These are phyloP conservation scores for Penicillium paxilli DNA, from an alignment of 495 filamentous ascomycete genomes.

Conservation along the genomic window DNA sequence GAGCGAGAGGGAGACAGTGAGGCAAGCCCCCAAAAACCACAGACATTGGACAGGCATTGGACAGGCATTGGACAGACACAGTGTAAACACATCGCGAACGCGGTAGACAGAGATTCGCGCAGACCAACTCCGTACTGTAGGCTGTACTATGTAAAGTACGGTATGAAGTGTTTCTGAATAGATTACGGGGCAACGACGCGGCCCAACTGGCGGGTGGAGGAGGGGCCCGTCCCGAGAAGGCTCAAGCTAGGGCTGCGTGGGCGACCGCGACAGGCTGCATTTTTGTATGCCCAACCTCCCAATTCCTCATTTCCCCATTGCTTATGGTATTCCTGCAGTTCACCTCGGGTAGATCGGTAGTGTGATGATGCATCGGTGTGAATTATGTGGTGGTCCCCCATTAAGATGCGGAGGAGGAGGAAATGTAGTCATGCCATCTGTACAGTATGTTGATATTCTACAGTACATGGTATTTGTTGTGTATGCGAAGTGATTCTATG, in stretches of 20 bases:
- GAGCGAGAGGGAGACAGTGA: no score
- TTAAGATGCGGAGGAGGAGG: no score
- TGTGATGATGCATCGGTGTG: background rate
- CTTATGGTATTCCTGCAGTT: background rate
- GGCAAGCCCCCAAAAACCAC: no score
- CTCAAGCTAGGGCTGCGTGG: conserved; percentile 13
- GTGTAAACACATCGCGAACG: no score
- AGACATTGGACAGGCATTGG: no score
- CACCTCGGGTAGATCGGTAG: background rate
- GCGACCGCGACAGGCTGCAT: conserved; percentile 18
- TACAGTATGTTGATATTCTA: background rate
- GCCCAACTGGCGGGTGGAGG: conserved; percentile 15
- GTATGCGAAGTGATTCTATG: background rate
- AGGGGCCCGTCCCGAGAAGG: background rate
- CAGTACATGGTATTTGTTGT: no score
- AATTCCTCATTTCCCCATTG: conserved; percentile 3
- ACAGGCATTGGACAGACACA: no score
- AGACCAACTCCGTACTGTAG: background rate
- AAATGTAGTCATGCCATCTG: no score
- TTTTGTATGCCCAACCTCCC: conserved; percentile 26
- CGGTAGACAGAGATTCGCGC: background rate
- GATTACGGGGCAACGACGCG: conserved; percentile 2
- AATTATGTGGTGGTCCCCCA: background rate
- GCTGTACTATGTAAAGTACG: background rate
- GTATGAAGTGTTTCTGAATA: background rate